A percentile compares a stretch with the other conserved stretches of the same genome.
Evolutionary conservation across 164 flowering plant genomes (phyloP).

Genomic region (Piper betle): DNA sequence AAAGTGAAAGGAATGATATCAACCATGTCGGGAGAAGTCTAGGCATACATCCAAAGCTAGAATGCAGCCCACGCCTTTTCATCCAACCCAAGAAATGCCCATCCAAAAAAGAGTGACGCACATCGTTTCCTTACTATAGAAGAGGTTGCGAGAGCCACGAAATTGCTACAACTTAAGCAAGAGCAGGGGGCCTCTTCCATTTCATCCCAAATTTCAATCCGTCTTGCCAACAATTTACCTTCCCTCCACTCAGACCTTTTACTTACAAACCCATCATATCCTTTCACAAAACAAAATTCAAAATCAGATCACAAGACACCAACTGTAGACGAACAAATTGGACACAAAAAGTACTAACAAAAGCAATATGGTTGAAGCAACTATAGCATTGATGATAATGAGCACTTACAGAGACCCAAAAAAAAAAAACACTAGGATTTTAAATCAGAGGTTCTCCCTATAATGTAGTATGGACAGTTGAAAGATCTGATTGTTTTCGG

Average conservation of each 20-base stretch:
- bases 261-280: not conserved
- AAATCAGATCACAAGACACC: no score
- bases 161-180: not conserved
- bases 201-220: not conserved
- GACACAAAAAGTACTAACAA: no score
- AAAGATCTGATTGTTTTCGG: no score
- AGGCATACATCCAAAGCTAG: not conserved
- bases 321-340: no score
- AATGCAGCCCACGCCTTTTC: not conserved
- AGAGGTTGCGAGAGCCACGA: not conserved
- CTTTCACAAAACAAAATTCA: not conserved
- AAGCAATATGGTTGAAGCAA: no score
- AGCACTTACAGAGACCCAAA: no score
- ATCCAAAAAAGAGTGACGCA: not conserved
- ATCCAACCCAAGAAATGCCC: not conserved
- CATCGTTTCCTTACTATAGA: not conserved
- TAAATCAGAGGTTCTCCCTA: no score
- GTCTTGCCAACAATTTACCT: not conserved
- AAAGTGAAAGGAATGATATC: not conserved
- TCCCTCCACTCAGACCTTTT: not conserved
- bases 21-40: not conserved
- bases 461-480: no score
- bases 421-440: no score
- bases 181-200: not conserved
- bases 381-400: no score